Evolutionary conservation across 179 eudicot species (phyloP).

Genomic region (Beta corolliflora): DNA sequence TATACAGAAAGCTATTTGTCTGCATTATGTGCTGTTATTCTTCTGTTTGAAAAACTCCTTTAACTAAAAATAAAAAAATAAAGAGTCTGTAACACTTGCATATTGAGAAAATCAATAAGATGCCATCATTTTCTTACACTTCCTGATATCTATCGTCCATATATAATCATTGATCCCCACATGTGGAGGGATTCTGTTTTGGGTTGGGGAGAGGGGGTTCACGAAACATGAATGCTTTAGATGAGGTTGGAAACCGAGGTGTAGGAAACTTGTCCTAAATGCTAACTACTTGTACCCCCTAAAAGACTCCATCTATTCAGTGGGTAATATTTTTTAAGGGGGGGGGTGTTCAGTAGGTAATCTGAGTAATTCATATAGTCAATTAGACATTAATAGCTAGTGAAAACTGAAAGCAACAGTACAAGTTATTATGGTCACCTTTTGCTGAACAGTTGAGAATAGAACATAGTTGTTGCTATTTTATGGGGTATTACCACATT

Average conservation of each 20-base stretch:
- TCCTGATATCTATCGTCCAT: background rate
- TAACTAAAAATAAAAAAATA: no score
- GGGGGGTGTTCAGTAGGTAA: no score
- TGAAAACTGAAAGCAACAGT: no score
- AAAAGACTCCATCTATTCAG: background rate
- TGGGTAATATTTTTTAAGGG: background rate
- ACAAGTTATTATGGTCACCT: background rate
- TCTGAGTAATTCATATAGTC: no score
- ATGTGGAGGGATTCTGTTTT: background rate
- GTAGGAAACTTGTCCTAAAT: no score
- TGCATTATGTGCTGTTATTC: background rate
- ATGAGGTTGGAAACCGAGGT: no score
- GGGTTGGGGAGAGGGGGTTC: background rate
- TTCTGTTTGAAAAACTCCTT: background rate
- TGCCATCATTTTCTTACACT: background rate
- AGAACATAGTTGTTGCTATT: background rate
- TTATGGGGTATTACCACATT: background rate
- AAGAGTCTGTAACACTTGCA: background rate
- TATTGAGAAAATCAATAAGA: background rate
- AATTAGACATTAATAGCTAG: background rate
- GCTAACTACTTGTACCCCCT: background rate
- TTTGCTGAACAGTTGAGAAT: background rate
- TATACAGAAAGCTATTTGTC: background rate
- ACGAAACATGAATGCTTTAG: background rate
- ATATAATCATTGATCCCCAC: background rate